Conservation (phyloP, 129 eudicot genomes). For the Arctium minus region DNA sequence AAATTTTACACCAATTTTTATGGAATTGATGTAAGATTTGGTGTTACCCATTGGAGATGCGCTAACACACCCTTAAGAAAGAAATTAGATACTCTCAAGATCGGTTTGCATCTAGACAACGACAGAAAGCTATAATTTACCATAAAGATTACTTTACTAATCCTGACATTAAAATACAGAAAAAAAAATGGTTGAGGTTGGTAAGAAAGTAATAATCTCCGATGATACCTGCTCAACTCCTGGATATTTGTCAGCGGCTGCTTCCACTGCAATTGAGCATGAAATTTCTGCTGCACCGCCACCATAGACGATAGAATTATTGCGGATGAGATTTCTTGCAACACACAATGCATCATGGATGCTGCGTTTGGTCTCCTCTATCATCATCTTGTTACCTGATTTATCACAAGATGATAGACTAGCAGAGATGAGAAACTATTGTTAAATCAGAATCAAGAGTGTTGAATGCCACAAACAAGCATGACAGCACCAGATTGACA, state of each 20-base stretch:
- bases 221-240: constrained; percentile 94
- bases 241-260: constrained; percentile 96
- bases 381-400: constrained; percentile 97
- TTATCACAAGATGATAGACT: neutral
- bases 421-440: neutral
- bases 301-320: constrained; percentile 91
- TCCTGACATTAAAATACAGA: neutral
- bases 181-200: neutral
- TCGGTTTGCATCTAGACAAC: too few species aligned
- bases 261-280: constrained; percentile 95
- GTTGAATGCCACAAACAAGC: neutral
- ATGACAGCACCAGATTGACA: neutral
- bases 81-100: too few species aligned
- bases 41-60: too few species aligned
- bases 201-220: neutral
- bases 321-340: constrained; percentile 93
- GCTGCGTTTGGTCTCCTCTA: constrained; percentile 97
- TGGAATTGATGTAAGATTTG: too few species aligned
- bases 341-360: constrained; percentile 97
- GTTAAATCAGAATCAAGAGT: neutral
- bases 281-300: constrained; percentile 98
- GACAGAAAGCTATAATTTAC: too few species aligned
- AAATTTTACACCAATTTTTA: too few species aligned
- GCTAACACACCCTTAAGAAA: too few species aligned
- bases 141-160: too few species aligned